These are phyloP conservation scores for Thalassiosira mediterranea DNA, from an alignment of 352 stramenopile genomes.

Conservation along the genomic window DNA sequence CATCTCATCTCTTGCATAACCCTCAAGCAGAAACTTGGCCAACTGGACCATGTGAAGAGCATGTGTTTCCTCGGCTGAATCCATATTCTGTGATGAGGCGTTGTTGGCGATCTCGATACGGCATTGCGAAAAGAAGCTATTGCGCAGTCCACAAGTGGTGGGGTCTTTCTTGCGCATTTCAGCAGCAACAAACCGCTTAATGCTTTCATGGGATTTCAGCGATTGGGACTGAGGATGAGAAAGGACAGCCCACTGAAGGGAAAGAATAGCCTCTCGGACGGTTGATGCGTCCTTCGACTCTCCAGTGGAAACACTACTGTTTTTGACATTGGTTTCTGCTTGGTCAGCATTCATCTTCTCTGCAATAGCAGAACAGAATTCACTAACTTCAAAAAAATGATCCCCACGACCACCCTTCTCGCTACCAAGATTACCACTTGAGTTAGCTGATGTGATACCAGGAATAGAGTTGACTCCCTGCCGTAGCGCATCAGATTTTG, in stretches of 20 bases:
- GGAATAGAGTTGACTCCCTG: background rate
- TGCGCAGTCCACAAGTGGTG: conserved; percentile 38
- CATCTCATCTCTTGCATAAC: conserved; percentile 60
- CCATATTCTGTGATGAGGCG: conserved; percentile 7
- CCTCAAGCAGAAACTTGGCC: conserved; percentile 80
- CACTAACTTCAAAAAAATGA: conserved; percentile 76
- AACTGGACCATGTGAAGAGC: conserved; percentile 78
- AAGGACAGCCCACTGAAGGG: conserved; percentile 78
- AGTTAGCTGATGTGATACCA: background rate
- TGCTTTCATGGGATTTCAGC: conserved; percentile 77
- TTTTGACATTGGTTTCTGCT: conserved; percentile 26
- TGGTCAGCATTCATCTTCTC: conserved; percentile 47
- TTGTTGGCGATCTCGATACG: conserved; percentile 46
- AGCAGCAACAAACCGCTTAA: conserved; percentile 75
- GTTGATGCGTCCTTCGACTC: conserved; percentile 38
- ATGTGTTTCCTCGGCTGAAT: conserved; percentile 66
- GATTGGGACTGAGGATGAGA: conserved; percentile 71
- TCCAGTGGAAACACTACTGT: conserved; percentile 25
- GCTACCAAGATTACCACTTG: background rate
- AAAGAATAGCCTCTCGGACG: conserved; percentile 58
- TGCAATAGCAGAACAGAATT: conserved; percentile 80
- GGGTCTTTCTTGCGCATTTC: conserved; percentile 64
- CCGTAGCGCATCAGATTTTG: background rate
- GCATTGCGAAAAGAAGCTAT: conserved; percentile 69
- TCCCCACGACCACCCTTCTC: conserved; percentile 43